phyloP scores from a whole-genome alignment of 2,329 filamentous ascomycete genomes.

The Alternaria consortialis region DNA sequence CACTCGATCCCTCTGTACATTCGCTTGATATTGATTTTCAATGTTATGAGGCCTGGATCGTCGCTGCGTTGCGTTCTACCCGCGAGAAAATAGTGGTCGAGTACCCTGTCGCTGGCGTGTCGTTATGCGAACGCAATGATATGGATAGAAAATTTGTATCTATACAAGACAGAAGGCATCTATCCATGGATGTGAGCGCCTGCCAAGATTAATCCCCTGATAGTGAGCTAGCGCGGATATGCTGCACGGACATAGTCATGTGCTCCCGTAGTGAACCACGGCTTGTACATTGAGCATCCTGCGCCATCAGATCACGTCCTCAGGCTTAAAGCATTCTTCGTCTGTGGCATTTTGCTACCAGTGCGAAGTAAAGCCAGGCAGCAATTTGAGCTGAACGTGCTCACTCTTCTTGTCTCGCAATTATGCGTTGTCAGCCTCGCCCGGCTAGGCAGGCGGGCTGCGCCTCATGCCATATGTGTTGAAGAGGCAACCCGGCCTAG shows the following conservation, averaged over 20 bases:
- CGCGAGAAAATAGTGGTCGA: background rate
- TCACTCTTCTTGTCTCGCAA: constrained; percentile 4
- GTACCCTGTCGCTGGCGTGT: background rate
- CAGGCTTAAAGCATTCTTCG: constrained; percentile 1
- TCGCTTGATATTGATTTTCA: too few species aligned
- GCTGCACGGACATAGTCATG: background rate
- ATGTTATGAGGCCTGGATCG: background rate
- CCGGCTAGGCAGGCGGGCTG: constrained; percentile 19
- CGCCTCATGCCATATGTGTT: constrained; percentile 10
- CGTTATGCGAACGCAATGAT: background rate
- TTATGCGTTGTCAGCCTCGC: constrained; percentile 19
- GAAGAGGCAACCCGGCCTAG: constrained; percentile 15
- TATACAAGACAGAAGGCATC: too few species aligned
- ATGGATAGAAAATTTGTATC: too few species aligned
- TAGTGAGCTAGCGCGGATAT: background rate
- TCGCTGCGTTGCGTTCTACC: background rate
- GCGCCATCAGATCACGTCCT: background rate
- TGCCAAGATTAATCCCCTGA: too few species aligned
- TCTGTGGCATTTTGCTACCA: constrained; percentile 1
- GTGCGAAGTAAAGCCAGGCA: too few species aligned
- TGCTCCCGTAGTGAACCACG: background rate
- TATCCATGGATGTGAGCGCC: too few species aligned
- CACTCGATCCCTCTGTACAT: too few species aligned
- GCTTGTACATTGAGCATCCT: background rate
- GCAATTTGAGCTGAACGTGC: too few species aligned